These are phyloP conservation scores for Psilocybe cyanescens DNA, from an alignment of 768 basidiomycete species.

Conservation along the genomic window DNA sequence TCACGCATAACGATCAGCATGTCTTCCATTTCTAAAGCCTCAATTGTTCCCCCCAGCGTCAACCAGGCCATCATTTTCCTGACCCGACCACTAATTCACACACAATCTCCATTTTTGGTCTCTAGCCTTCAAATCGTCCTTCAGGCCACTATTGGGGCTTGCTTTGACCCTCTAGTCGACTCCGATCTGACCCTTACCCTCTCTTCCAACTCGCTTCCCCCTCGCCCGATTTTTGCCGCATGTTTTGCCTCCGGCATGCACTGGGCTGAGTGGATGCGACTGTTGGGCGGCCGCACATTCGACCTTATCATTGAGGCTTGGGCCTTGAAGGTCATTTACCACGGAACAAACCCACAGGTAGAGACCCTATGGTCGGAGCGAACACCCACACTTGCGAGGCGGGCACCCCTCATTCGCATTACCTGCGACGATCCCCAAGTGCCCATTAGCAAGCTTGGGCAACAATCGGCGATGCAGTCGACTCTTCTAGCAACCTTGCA, in stretches of 20 bases:
- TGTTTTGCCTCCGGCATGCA: conserved; percentile 35
- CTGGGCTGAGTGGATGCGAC: conserved; percentile 41
- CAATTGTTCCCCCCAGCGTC: conserved; percentile 25
- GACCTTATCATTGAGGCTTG: conserved; percentile 35
- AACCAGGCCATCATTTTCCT: conserved; percentile 38
- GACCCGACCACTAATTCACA: conserved; percentile 36
- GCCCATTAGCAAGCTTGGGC: conserved; percentile 30
- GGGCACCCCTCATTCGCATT: conserved; percentile 33
- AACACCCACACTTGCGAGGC: conserved; percentile 1
- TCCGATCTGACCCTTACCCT: conserved; percentile 29
- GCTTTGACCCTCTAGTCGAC: conserved; percentile 20
- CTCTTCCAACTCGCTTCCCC: conserved; percentile 31
- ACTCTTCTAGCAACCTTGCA: conserved; percentile 18
- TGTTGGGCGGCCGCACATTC: conserved; percentile 37
- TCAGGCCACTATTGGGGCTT: conserved; percentile 31
- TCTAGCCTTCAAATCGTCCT: conserved; percentile 32
- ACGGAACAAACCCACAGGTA: conserved; percentile 26
- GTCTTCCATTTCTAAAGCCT: conserved; percentile 11
- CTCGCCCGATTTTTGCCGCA: conserved; percentile 36
- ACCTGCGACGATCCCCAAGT: conserved; percentile 14
- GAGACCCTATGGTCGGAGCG: conserved; percentile 31
- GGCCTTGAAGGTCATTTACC: conserved; percentile 31
- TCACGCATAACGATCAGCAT: conserved; percentile 13
- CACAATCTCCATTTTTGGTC: conserved; percentile 26
- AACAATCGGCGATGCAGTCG: conserved; percentile 11